A percentile compares a stretch with the other conserved stretches of the same genome.
Evolutionary conservation across 169 alveolate species (phyloP).

Genomic region (Plasmodium blacklocki): DNA sequence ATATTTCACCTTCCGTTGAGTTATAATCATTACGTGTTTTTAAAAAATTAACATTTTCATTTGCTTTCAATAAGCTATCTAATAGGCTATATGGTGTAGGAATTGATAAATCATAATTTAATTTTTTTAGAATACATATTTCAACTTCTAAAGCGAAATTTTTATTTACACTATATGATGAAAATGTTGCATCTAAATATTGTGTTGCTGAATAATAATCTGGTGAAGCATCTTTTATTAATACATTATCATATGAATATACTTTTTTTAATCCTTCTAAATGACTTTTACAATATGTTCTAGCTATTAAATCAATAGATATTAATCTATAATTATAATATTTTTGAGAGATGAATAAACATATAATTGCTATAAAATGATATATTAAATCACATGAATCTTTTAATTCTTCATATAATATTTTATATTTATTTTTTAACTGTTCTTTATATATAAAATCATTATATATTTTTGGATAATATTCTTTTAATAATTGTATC

Average conservation of each 20-base stretch:
- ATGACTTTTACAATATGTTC: constrained; percentile 61
- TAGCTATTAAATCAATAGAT: constrained; percentile 47
- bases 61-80: constrained; percentile 63
- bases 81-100: constrained; percentile 71
- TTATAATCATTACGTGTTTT: constrained; percentile 48
- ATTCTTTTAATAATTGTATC: constrained; percentile 61
- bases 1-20: constrained; percentile 64
- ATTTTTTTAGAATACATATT: constrained; percentile 61
- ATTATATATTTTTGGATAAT: constrained; percentile 32
- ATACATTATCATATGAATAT: constrained; percentile 36
- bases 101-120: constrained; percentile 62
- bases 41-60: constrained; percentile 64
- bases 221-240: constrained; percentile 67
- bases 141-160: constrained; percentile 65
- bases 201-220: constrained; percentile 70
- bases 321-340: constrained; percentile 48
- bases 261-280: constrained; percentile 67
- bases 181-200: constrained; percentile 34
- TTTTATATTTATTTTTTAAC: constrained; percentile 28
- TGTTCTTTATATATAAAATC: constrained; percentile 51
- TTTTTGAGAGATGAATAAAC: constrained; percentile 64
- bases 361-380: constrained; percentile 62
- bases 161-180: constrained; percentile 52
- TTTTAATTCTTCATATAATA: constrained; percentile 31
- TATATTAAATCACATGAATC: constrained; percentile 66